Base-by-base conservation (phyloP, 768 basidiomycete species). In the Lactarius vividus region DNA sequence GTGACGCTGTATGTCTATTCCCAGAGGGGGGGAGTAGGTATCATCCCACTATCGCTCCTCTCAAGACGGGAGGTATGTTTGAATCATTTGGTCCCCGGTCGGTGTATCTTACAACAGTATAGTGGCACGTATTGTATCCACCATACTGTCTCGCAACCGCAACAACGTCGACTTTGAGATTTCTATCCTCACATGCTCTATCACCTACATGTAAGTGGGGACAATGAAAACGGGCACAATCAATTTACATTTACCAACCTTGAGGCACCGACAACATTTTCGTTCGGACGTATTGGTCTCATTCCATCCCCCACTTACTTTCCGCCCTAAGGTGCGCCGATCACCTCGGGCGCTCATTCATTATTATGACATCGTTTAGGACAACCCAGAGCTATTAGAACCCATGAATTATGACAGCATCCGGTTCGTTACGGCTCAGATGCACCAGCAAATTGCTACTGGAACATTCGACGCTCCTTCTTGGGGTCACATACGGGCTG, bases 21-120 rank as follows among this genome's bases (percentile, higher is more conserved):
- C 92, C 93, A 3, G 94, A 95, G 77, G 94, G 94, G 1, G 83
- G 87, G 78, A 92, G 91, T 72, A 81, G 92, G 53, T 96, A 88
- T 74, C 89, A 91, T 70, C 91, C 93, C 0, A 87, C 84, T n/a
- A 89, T 96, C 61, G 90, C 92, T 4, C 91, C 93, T 3, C 75
- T 96, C 59, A 93, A 92, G 75, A 94, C 93, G 11, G 94, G 94
- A 75, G 90, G 91, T 89, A 61, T 54, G 79, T n/a, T n/a, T 74
- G 16, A 26, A 26, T 23, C 33, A 23, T 15, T 33, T 64, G 56
- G 16, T 35, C 28, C 26, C 18, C 31, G 7, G 15, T n/a, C 42
- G 52, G 66, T 57, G 55, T 15, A 35, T 18, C 35, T 62, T 59
- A 13, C 61, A 4, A 15, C 52, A 33, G 18, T 57, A 15, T 54